These are phyloP conservation scores for Pseudocercospora eumusae DNA, from an alignment of 2,329 filamentous ascomycete genomes.

Conservation along the genomic window DNA sequence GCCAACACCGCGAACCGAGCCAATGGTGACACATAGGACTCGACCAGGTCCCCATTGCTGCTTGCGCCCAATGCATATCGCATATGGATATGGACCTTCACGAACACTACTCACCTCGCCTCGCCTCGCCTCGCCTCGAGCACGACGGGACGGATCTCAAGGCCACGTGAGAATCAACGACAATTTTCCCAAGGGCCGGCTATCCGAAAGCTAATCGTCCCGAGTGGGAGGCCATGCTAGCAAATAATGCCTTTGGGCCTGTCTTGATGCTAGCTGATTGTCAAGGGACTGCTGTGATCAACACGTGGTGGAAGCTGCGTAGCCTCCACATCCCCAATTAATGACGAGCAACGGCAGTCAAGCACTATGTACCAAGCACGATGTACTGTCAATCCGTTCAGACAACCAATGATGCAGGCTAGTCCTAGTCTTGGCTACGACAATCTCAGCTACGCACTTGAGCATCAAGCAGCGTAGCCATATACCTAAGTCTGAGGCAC, in stretches of 20 bases:
- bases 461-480: background rate
- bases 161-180: conserved; percentile 10
- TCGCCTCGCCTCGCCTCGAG: too few species aligned
- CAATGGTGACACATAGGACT: background rate
- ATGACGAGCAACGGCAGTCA: background rate
- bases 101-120: background rate
- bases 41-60: background rate
- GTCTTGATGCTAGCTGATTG: background rate
- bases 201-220: conserved; percentile 14
- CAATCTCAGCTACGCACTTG: background rate
- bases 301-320: background rate
- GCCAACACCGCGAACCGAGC: conserved; percentile 5
- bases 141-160: too few species aligned
- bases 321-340: background rate
- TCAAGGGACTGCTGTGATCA: background rate
- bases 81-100: background rate
- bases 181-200: background rate
- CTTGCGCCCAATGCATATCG: background rate
- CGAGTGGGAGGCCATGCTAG: too few species aligned
- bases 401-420: background rate
- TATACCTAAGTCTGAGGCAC: too few species aligned
- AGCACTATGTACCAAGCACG: too few species aligned
- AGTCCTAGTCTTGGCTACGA: background rate
- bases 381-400: too few species aligned
- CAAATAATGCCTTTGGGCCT: too few species aligned